Percentiles rank a stretch among this genome's conserved stretches.
Evolutionary conservation across 2,329 filamentous ascomycete species (phyloP).

Genomic region (Aspergillus pseudoterreus): DNA sequence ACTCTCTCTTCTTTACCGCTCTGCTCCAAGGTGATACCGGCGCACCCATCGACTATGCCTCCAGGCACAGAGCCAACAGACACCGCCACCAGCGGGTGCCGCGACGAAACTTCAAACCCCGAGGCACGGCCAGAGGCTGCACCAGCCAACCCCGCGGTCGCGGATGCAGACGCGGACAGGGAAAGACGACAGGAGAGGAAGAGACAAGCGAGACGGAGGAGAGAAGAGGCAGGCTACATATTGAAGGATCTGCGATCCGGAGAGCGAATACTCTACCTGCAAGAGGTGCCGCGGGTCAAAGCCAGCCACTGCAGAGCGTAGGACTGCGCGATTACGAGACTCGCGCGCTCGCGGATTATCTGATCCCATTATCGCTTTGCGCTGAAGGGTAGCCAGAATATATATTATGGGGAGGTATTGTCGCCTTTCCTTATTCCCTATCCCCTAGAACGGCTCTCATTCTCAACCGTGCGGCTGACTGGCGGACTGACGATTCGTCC

Average conservation of each 20-base stretch:
- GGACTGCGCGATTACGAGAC: background rate
- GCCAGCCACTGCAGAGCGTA: background rate
- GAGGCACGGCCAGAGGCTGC: conserved; percentile 6
- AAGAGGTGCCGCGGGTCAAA: background rate
- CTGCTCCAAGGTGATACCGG: background rate
- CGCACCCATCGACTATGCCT: conserved; percentile 2
- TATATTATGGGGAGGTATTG: background rate
- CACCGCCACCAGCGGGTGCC: conserved; percentile 5
- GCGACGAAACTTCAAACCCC: conserved; percentile 4
- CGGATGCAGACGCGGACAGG: conserved; percentile 1
- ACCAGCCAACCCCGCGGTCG: conserved; percentile 5
- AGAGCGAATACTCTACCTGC: background rate
- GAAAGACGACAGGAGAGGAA: conserved; percentile 4
- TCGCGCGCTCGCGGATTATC: background rate
- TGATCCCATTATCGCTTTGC: background rate
- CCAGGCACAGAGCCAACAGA: conserved; percentile 6
- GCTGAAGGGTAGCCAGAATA: background rate
- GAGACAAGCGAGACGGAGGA: conserved; percentile 2
- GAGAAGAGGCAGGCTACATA: background rate
- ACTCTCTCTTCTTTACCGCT: background rate
- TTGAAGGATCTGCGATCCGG: background rate
- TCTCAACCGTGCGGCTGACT: background rate
- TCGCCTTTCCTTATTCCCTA: background rate
- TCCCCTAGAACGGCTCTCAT: background rate
- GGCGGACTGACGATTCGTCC: background rate